Evolutionary conservation across 2,329 filamentous ascomycete species (phyloP).

Genomic region (Calonectria ilicicola): DNA sequence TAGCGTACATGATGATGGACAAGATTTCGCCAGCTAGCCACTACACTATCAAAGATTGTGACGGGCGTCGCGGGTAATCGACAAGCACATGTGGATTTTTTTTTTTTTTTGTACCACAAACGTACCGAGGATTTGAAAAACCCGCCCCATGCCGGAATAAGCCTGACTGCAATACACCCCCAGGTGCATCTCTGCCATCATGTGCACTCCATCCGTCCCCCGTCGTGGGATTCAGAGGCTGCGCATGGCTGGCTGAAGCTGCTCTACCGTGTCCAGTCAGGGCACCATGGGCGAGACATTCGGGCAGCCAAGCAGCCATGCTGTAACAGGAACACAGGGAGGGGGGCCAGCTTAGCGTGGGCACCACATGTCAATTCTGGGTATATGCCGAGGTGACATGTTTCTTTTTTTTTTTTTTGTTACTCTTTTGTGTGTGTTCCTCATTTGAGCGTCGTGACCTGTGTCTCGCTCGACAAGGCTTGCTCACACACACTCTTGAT

Average conservation of each 20-base stretch:
- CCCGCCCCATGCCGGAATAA: background rate
- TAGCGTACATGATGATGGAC: constrained; percentile 3
- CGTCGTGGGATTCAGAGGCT: background rate
- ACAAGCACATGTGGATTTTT: background rate
- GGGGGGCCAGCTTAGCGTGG: background rate
- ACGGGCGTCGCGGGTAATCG: background rate
- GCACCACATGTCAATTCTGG: constrained; percentile 13
- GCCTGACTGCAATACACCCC: background rate
- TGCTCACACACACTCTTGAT: background rate
- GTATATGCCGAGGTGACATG: constrained; percentile 18
- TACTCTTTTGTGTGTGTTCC: background rate
- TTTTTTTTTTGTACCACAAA: background rate
- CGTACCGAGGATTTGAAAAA: background rate
- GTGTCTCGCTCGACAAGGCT: background rate
- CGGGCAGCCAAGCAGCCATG: background rate
- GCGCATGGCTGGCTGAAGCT: background rate
- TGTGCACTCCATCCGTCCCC: background rate
- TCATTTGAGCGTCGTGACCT: background rate
- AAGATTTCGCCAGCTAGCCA: constrained; percentile 8
- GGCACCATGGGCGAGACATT: background rate
- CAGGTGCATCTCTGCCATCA: constrained; percentile 1
- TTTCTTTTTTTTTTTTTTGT: background rate
- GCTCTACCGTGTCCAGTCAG: background rate
- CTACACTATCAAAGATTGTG: background rate
- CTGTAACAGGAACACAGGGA: background rate